Base-by-base conservation (phyloP, 2,329 filamentous ascomycete species). In the Aspergillus brunneoviolaceus region DNA sequence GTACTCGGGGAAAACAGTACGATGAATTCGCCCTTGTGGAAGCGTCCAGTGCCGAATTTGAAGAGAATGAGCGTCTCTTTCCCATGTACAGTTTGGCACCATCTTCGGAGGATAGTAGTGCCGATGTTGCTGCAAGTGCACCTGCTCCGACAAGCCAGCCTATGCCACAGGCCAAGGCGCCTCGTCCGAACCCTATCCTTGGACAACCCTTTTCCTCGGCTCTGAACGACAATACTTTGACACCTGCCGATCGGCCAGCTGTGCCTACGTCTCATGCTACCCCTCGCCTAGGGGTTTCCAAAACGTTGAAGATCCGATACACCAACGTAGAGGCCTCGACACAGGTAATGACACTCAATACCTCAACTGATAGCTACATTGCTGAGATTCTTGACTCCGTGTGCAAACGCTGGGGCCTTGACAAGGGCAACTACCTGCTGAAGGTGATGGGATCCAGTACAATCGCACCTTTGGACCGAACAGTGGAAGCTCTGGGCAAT, bases 21-120 rank as follows among this genome's bases (percentile, higher is more conserved):
- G 86, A 89, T 66, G 86, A 88, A 63, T 89, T 89, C 69, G 86
- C 84, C 19, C 78, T 89, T 1, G 85, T 88, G 1, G 82, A 86
- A 67, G 86, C 86, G 14, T 82, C 79, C 2, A 76, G 80, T 49
- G 75, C 77, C 19, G 83, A 87, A 59, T 81, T 83, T 62, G 76
- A 78, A 53, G 84, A 86, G 64, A 87, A 88, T 59, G 84, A 87
- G 63, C 81, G 80, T 55, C 68, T 81, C 3, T 86, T 83, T 11
- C 84, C 85, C 1, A 74, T 81, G 33, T 85, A 81, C 61, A 79
- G 76, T 50, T 63, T 70, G 45, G 69, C 68, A 21, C 56, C 71
- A 7, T 62, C 70, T 16, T 60, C 72, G 3, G 72, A 74, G 19
- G 74, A 76, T 48, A 66, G 67, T 21, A 19, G 12, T 45, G 67